phyloP scores from a whole-genome alignment of 192 early-diverging fungal species.

The Coemansia sp. region DNA sequence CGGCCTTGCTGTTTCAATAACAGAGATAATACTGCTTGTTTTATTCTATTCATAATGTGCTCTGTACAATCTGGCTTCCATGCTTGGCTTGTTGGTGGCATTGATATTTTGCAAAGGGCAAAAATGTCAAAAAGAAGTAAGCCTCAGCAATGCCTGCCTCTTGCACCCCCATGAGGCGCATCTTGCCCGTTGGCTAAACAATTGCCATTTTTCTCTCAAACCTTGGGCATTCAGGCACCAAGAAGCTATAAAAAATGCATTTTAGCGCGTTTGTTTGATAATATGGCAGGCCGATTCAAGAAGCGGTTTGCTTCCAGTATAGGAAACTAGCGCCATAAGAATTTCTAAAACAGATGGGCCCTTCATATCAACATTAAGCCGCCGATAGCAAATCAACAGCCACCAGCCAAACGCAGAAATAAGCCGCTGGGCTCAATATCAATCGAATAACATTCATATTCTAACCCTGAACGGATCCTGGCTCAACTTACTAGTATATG shows the following conservation, averaged over 20 bases:
- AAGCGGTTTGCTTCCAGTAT: not conserved
- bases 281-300: constrained; percentile 5
- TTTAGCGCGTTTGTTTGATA: not conserved
- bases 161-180: not conserved
- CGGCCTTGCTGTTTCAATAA: not conserved
- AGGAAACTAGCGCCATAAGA: not conserved
- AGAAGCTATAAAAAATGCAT: not conserved
- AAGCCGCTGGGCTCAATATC: not conserved
- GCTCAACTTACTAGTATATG: not conserved
- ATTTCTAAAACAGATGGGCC: not conserved
- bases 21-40: not conserved
- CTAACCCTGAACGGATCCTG: not conserved
- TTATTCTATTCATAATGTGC: not conserved
- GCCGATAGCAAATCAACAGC: not conserved
- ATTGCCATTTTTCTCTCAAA: not conserved
- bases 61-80: not conserved
- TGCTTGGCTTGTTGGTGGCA: not conserved
- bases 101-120: too few species aligned
- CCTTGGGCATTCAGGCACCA: not conserved
- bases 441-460: not conserved
- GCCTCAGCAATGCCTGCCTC: too few species aligned
- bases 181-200: not conserved
- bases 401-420: not conserved
- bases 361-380: constrained; percentile 1
- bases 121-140: too few species aligned